These are phyloP conservation scores for Aspergillus oerlinghausenensis DNA, from an alignment of 2,329 filamentous ascomycete species.

Conservation along the genomic window DNA sequence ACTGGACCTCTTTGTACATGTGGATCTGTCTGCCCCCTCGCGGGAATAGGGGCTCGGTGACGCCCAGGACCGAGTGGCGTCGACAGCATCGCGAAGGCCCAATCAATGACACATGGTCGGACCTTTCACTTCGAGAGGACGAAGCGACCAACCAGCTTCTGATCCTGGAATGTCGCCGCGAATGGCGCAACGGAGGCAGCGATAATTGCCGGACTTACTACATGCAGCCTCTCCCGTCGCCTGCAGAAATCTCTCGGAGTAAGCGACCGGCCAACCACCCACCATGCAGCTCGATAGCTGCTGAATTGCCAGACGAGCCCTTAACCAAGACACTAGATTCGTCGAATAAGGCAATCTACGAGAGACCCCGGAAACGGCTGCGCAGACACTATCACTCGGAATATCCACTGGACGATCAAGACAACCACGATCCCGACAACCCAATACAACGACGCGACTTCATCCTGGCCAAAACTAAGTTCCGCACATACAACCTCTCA, in stretches of 20 bases:
- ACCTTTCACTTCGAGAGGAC: conserved; percentile 58
- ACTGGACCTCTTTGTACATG: conserved; percentile 67
- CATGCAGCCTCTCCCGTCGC: conserved; percentile 39
- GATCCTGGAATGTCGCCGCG: conserved; percentile 64
- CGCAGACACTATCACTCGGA: conserved; percentile 38
- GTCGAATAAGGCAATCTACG: conserved; percentile 28
- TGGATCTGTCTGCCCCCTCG: conserved; percentile 59
- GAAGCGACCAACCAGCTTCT: conserved; percentile 55
- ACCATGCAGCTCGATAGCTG: conserved; percentile 11
- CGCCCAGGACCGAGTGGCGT: conserved; percentile 57
- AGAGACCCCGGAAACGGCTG: conserved; percentile 34
- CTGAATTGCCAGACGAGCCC: conserved; percentile 23
- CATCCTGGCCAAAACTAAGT: conserved; percentile 42
- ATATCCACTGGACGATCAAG: conserved; percentile 24
- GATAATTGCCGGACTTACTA: conserved; percentile 64
- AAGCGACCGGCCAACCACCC: conserved; percentile 5
- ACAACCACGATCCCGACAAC: conserved; percentile 9
- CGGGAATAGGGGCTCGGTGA: conserved; percentile 36
- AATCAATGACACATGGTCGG: conserved; percentile 70
- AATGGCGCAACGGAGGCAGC: conserved; percentile 58
- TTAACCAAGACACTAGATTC: conserved; percentile 24
- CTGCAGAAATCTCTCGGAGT: conserved; percentile 19
- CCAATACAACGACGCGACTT: conserved; percentile 30
- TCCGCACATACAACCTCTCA: conserved; percentile 38
- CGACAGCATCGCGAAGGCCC: conserved; percentile 65